These are phyloP conservation scores for Russula ochroleuca DNA, from an alignment of 768 basidiomycete genomes.

Conservation along the genomic window DNA sequence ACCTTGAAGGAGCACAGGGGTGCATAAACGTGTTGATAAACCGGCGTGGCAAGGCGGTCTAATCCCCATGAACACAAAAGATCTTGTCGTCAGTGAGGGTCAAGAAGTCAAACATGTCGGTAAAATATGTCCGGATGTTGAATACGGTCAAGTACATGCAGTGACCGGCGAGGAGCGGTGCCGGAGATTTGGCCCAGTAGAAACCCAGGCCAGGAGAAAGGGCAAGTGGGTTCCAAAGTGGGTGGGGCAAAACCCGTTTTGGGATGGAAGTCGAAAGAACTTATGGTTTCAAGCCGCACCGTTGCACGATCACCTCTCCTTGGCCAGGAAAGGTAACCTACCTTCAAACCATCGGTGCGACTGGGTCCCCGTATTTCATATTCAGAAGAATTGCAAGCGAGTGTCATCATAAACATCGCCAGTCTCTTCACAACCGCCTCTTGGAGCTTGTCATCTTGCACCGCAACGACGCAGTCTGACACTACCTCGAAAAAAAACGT, in stretches of 20 bases:
- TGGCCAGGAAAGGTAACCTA: constrained; percentile 15
- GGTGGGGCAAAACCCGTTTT: constrained; percentile 21
- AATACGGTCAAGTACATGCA: constrained; percentile 17
- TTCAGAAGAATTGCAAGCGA: constrained; percentile 10
- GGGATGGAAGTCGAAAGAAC: constrained; percentile 19
- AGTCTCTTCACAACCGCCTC: constrained; percentile 6
- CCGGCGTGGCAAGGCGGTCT: constrained; percentile 28
- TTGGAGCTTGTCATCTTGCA: constrained; percentile 1
- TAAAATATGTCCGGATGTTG: constrained; percentile 92
- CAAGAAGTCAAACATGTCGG: constrained; percentile 99
- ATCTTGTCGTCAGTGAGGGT: constrained; percentile 98
- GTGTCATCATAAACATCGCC: constrained; percentile 5
- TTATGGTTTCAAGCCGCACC: constrained; percentile 20
- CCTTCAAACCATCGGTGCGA: constrained; percentile 9
- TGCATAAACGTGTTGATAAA: constrained; percentile 3
- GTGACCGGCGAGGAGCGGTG: constrained; percentile 19
- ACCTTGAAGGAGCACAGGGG: constrained; percentile 43
- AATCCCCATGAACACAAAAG: constrained; percentile 98
- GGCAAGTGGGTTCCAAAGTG: constrained; percentile 15
- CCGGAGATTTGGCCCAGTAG: constrained; percentile 20
- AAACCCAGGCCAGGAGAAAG: constrained; percentile 14
- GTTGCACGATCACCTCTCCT: constrained; percentile 16
- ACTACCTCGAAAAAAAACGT: constrained; percentile 19
- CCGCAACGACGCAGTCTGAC: constrained; percentile 51
- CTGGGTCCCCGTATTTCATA: constrained; percentile 18